A percentile compares a stretch with the other conserved stretches of the same genome.
Evolutionary conservation across 495 filamentous ascomycete species (phyloP).

Genomic region (Apodospora peruviana): DNA sequence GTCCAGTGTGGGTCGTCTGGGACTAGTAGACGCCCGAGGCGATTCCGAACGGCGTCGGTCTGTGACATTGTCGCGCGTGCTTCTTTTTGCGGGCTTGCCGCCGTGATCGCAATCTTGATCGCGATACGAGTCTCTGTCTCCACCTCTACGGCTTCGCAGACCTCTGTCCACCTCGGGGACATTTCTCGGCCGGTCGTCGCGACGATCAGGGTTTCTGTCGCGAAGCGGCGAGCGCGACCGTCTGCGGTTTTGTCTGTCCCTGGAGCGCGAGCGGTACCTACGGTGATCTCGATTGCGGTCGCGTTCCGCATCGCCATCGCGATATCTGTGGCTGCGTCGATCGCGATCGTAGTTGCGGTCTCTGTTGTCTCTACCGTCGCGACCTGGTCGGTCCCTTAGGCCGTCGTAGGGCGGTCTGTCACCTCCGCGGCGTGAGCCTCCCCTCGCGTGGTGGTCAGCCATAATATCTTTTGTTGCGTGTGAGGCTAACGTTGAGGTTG

Average conservation of each 20-base stretch:
- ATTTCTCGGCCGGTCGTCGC: constrained; percentile 8
- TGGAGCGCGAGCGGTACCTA: constrained; percentile 35
- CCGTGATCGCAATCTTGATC: constrained; percentile 9
- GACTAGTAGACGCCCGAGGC: constrained; percentile 14
- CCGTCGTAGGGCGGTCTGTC: constrained; percentile 18
- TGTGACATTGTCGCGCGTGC: constrained; percentile 12
- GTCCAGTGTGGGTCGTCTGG: constrained; percentile 10
- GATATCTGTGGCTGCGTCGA: constrained; percentile 25
- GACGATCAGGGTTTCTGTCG: constrained; percentile 30
- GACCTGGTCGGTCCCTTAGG: constrained; percentile 11
- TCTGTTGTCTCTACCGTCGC: constrained; percentile 12
- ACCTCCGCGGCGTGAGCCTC: constrained; percentile 20
- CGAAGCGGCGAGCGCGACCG: constrained; percentile 30
- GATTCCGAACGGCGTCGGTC: constrained; percentile 21
- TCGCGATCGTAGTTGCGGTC: constrained; percentile 27
- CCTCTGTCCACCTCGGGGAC: constrained; percentile 4
- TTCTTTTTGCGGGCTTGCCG: constrained; percentile 1
- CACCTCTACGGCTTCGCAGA: constrained; percentile 15
- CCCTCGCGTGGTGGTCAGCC: constrained; percentile 20
- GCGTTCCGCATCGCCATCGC: constrained; percentile 26
- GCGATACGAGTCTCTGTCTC: constrained; percentile 3
- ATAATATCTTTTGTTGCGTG: too few species aligned
- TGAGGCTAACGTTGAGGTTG: too few species aligned
- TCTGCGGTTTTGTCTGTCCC: constrained; percentile 26
- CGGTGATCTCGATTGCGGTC: constrained; percentile 26